Evolutionary conservation across 768 basidiomycete species (phyloP), one percentile per base, ranked within the genome.

Genomic region (Rhodosporidiobolus odoratus): DNA sequence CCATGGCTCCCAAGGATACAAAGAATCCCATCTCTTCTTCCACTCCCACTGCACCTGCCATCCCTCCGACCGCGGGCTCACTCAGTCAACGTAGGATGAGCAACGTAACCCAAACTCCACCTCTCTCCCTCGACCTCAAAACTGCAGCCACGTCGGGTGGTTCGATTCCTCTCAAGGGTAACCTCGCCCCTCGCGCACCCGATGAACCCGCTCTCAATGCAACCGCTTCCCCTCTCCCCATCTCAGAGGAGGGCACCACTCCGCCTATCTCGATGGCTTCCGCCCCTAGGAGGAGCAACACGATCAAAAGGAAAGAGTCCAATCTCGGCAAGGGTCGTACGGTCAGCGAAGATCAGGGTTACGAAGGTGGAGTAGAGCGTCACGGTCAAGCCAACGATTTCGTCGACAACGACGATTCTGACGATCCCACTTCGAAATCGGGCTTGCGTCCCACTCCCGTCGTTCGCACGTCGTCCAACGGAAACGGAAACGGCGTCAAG

Each of bases 371-470:
- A 6, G 63, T 65, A 17, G 73, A 74, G 62, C 62, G 68, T 2
- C 73, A 71, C 63, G 69, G 73, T 4, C 72, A 73, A 61, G 43
- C 65, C 19, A 70, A 68, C 66, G 73, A 71, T 45, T 68, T 70
- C 27, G 66, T 71, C 38, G 73, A 65, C 45, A 43, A 54, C 43
- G 52, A 52, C 16, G 68, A 69, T 43, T 54, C 54, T 4, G 59
- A 62, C 43, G 61, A 58, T 10, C 59, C 15, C n/a, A n/a, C n/a
- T n/a, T n/a, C n/a, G n/a, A n/a, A n/a, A n/a, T n/a, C n/a, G n/a
- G n/a, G n/a, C n/a, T 40, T 17, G 15, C 16, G 0, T 13, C 15
- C 15, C 4, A n/a, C 38, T 16, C 27, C 58, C 21, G 40, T n/a
- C 40, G 47, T n/a, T 37, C 23, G 45, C 17, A 35, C 52, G 41